Evolutionary conservation across 2,329 filamentous ascomycete genomes (phyloP).

Genomic region (Ilyonectria mors-panacis): DNA sequence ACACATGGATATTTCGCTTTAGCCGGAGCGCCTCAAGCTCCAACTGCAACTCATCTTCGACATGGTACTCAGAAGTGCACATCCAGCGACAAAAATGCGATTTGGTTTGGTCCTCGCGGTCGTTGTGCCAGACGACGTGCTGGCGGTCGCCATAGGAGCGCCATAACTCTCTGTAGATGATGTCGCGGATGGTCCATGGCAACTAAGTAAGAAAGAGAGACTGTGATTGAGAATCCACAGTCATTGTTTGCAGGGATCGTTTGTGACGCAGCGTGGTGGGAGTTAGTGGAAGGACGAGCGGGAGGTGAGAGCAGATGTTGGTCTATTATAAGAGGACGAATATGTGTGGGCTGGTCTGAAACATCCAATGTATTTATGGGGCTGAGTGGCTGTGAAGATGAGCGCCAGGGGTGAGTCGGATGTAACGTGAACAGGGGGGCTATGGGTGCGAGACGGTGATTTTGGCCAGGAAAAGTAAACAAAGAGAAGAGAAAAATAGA

Average conservation of each 20-base stretch:
- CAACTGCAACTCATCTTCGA: slow-evolving; percentile 15
- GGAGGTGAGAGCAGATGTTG: neutral
- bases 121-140: slow-evolving; percentile 29
- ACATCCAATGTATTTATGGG: neutral
- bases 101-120: neutral
- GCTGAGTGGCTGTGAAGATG: neutral
- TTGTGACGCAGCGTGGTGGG: neutral
- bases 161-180: slow-evolving; percentile 35
- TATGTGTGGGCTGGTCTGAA: neutral
- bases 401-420: neutral
- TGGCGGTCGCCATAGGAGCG: slow-evolving; percentile 25
- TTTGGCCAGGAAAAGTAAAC: too few relatives aligned
- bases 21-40: slow-evolving; percentile 7
- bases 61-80: slow-evolving; percentile 26
- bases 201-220: slow-evolving; percentile 24
- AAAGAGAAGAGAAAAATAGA: too few relatives aligned
- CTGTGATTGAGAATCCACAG: slow-evolving; percentile 22
- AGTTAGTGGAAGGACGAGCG: neutral
- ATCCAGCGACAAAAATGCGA: slow-evolving; percentile 32
- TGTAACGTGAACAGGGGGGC: too few relatives aligned
- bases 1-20: neutral
- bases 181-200: slow-evolving; percentile 32
- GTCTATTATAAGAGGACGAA: neutral
- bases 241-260: neutral
- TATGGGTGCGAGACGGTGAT: too few relatives aligned